Conservation (phyloP, 441 rosid species). For the Populus tomentosa region DNA sequence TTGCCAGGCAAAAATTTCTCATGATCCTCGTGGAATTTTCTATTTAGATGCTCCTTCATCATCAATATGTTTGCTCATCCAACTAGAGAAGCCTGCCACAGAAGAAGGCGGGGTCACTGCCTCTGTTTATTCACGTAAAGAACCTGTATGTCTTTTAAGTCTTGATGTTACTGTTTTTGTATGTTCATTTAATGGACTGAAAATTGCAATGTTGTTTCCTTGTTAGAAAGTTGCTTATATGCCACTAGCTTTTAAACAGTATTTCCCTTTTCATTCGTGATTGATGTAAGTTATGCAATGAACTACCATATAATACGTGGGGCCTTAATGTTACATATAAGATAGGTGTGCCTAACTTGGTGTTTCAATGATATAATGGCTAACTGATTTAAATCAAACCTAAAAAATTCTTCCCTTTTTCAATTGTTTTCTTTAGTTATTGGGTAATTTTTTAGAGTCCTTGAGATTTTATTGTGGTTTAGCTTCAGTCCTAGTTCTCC, state of each 20-base stretch:
- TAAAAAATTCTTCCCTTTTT: too few species aligned
- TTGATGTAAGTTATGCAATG: neutral
- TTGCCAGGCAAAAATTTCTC: constrained; percentile 57
- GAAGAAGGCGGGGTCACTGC: constrained; percentile 96
- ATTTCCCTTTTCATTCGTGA: neutral
- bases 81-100: constrained; percentile 90
- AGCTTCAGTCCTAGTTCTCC: neutral
- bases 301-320: neutral
- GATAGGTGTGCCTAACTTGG: neutral
- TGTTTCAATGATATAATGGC: neutral
- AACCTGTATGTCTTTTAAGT: constrained; percentile 66
- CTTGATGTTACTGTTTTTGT: neutral
- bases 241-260: neutral
- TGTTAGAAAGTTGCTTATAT: constrained; percentile 1
- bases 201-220: constrained; percentile 18
- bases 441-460: neutral
- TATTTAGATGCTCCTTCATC: constrained; percentile 95
- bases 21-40: constrained; percentile 79
- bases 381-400: neutral
- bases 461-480: neutral
- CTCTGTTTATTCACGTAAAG: constrained; percentile 98
- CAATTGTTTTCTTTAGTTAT: neutral
- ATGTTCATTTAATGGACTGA: neutral
- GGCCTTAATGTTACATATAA: neutral
- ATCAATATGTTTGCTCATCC: constrained; percentile 85